A percentile compares a stretch with the other conserved stretches of the same genome.
These are phyloP conservation scores for Bipolaris cookei DNA, from an alignment of 2,329 filamentous ascomycete genomes.

Conservation along the genomic window DNA sequence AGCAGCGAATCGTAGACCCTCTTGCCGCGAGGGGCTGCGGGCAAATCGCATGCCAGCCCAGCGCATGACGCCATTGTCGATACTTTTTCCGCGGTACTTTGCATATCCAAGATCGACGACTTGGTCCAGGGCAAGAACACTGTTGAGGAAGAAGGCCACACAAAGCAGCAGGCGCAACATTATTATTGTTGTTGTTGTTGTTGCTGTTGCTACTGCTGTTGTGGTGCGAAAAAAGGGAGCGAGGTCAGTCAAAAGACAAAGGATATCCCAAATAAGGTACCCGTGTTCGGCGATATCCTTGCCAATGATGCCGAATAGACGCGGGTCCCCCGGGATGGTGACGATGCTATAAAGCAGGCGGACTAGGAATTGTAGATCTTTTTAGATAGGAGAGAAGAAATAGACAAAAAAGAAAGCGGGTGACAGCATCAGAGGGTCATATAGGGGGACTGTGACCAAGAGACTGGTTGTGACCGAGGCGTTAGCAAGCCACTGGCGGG, in stretches of 20 bases:
- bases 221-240: background rate
- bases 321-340: conserved; percentile 3
- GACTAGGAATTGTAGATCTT: background rate
- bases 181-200: conserved; percentile 1
- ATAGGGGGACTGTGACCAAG: background rate
- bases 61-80: conserved; percentile 65
- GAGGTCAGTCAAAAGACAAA: background rate
- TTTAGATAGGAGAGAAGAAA: conserved; percentile 3
- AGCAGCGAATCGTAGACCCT: conserved; percentile 64
- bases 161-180: conserved; percentile 36
- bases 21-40: conserved; percentile 37
- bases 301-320: background rate
- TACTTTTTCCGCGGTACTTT: conserved; percentile 65
- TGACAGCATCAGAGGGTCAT: conserved; percentile 10
- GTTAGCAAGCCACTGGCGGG: background rate
- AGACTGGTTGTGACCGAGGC: conserved; percentile 1
- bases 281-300: conserved; percentile 5
- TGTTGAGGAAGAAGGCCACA: conserved; percentile 31
- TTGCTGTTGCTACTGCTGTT: background rate
- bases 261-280: background rate
- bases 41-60: conserved; percentile 81
- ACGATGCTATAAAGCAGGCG: conserved; percentile 4
- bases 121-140: conserved; percentile 44
- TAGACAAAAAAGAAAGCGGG: background rate
- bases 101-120: conserved; percentile 70